Evolutionary conservation across 208 protist genomes (phyloP).

Genomic region (Histomonas meleagridis): DNA sequence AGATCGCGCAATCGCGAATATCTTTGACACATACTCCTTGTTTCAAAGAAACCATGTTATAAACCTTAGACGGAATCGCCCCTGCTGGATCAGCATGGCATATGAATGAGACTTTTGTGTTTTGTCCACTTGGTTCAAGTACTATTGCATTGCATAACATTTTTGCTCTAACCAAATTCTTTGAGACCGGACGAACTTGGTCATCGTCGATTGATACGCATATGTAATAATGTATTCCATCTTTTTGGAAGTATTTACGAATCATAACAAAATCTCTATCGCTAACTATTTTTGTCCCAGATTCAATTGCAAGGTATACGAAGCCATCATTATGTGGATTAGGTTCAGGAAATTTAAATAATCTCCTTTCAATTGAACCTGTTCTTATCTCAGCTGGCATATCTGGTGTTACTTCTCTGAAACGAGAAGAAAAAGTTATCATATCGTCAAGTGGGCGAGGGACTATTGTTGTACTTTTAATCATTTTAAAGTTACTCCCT

Average conservation of each 20-base stretch:
- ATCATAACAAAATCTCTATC: not conserved
- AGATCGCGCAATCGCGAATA: too few relatives aligned
- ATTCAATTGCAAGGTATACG: not conserved
- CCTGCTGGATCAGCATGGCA: slow-evolving; percentile 5
- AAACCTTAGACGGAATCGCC: not conserved
- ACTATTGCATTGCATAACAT: not conserved
- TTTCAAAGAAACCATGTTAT: not conserved
- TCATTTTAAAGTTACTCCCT: too few relatives aligned
- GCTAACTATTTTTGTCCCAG: not conserved
- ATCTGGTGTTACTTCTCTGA: not conserved
- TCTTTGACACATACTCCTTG: not conserved
- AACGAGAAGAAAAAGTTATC: not conserved
- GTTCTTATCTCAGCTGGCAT: not conserved
- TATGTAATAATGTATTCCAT: not conserved
- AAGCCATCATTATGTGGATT: not conserved
- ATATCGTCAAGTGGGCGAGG: not conserved
- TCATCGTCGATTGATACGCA: not conserved
- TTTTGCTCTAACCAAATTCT: not conserved
- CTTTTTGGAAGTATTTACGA: not conserved
- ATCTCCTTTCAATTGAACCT: too few relatives aligned
- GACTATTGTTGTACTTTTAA: not conserved
- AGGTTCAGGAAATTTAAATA: not conserved
- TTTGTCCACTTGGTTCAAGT: not conserved
- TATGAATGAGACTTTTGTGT: not conserved
- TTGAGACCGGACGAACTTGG: not conserved